phyloP scores from a whole-genome alignment of 345 rosid genomes.

The Salix suchowensis region DNA sequence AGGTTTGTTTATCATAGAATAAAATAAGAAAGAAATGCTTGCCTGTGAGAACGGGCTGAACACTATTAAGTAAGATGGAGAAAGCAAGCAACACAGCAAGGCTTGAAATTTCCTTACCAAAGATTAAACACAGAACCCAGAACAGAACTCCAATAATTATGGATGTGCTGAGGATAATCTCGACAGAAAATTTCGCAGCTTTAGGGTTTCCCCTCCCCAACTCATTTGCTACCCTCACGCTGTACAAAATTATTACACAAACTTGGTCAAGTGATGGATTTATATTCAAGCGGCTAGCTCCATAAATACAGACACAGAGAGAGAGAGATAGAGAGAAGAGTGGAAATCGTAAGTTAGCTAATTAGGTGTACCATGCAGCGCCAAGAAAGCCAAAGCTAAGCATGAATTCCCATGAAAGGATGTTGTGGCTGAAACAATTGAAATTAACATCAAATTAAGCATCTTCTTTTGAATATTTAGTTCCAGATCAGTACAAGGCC shows the following conservation, averaged over 20 bases:
- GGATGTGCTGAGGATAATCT: slow-evolving; percentile 25
- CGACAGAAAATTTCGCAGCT: slow-evolving; percentile 36
- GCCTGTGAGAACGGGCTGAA: slow-evolving; percentile 55
- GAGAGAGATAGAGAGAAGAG: no score
- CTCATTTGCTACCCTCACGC: slow-evolving; percentile 54
- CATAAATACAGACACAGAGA: no score
- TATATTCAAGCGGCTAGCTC: no score
- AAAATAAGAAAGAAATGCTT: not conserved
- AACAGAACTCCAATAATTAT: slow-evolving; percentile 36
- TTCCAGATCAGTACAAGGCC: no score
- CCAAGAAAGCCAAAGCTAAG: slow-evolving; percentile 36
- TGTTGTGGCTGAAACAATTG: slow-evolving; percentile 32
- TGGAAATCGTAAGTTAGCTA: no score
- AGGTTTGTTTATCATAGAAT: no score
- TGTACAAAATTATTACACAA: not conserved
- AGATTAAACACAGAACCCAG: slow-evolving; percentile 33
- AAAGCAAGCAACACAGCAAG: slow-evolving; percentile 57
- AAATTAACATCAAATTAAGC: no score
- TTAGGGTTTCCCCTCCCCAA: slow-evolving; percentile 39
- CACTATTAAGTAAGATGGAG: slow-evolving; percentile 56
- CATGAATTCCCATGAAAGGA: slow-evolving; percentile 31
- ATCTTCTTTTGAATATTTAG: no score
- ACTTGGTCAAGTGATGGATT: not conserved
- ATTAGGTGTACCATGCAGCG: slow-evolving; percentile 21
- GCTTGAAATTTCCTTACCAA: slow-evolving; percentile 35